Conservation (phyloP, 2,329 filamentous ascomycete species). For the Pezicula radicicola region DNA sequence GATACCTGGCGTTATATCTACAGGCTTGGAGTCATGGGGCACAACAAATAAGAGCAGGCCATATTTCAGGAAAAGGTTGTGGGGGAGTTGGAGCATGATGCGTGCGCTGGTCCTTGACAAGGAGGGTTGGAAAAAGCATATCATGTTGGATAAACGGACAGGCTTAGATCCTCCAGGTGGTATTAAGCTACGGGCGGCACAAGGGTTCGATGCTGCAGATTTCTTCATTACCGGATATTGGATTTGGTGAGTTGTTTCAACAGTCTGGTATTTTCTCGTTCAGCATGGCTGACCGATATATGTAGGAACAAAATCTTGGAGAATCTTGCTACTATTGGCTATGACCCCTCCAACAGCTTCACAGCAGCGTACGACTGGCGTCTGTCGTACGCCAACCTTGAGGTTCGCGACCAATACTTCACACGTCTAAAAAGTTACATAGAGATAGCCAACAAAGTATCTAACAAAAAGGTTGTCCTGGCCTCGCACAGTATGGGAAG, state of each 20-base stretch:
- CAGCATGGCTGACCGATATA: background rate
- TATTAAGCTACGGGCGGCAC: conserved; percentile 87
- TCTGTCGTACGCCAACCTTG: conserved; percentile 84
- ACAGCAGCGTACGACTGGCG: conserved; percentile 86
- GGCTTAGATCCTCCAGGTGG: conserved; percentile 80
- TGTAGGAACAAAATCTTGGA: conserved; percentile 87
- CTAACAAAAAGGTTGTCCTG: conserved; percentile 76
- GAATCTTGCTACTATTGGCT: conserved; percentile 92
- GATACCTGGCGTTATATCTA: conserved; percentile 97
- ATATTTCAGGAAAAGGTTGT: conserved; percentile 91
- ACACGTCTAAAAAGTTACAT: conserved; percentile 87
- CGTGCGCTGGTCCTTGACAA: conserved; percentile 89
- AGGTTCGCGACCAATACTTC: conserved; percentile 90
- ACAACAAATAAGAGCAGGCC: conserved; percentile 79
- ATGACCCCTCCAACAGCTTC: conserved; percentile 78
- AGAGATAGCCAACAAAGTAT: conserved; percentile 73
- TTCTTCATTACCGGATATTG: conserved; percentile 92
- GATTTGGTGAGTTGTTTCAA: conserved; percentile 83
- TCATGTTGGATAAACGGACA: conserved; percentile 92
- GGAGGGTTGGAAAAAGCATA: conserved; percentile 89
- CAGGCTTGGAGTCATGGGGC: conserved; percentile 94
- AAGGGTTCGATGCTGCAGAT: conserved; percentile 96
- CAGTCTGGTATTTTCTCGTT: conserved; percentile 34
- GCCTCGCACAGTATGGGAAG: conserved; percentile 97
- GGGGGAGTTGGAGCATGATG: conserved; percentile 99